phyloP scores from a whole-genome alignment of 2,329 filamentous ascomycete species.

The Diaporthe sp. region DNA sequence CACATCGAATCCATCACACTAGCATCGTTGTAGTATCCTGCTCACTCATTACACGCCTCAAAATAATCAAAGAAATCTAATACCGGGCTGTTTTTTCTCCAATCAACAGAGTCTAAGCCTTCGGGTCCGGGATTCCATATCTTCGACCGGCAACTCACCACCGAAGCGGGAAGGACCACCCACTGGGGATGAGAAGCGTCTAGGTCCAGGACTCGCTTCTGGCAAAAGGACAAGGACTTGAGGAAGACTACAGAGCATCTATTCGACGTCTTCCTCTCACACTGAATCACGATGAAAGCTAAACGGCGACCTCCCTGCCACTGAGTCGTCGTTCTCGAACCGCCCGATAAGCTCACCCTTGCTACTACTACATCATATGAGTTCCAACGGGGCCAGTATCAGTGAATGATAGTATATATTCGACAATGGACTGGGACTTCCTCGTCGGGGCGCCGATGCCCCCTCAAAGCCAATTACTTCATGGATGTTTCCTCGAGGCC shows the following conservation, averaged over 20 bases:
- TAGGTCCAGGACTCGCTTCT: background rate
- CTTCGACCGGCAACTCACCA: background rate
- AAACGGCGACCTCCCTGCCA: slow-evolving; percentile 12
- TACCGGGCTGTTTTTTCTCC: background rate
- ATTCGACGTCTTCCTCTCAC: background rate
- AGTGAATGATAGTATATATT: background rate
- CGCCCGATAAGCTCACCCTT: background rate
- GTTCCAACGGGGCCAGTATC: background rate
- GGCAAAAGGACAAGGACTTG: background rate
- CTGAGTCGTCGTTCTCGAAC: slow-evolving; percentile 1
- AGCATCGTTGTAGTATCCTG: background rate
- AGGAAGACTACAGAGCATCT: background rate
- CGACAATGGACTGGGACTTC: slow-evolving; percentile 37
- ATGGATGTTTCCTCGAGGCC: slow-evolving; percentile 68
- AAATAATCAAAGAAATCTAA: background rate
- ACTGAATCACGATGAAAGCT: slow-evolving; percentile 16
- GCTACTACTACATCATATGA: slow-evolving; percentile 4
- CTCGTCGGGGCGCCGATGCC: slow-evolving; percentile 30
- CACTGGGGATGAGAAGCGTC: background rate
- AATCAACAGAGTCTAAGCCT: background rate
- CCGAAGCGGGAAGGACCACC: background rate
- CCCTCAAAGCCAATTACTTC: slow-evolving; percentile 54
- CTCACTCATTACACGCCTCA: background rate
- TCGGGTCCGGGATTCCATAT: background rate
- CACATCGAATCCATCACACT: background rate